Evolutionary conservation across 495 filamentous ascomycete genomes (phyloP), one percentile per base, ranked within the genome.

Genomic region (Penicillium pulvis): DNA sequence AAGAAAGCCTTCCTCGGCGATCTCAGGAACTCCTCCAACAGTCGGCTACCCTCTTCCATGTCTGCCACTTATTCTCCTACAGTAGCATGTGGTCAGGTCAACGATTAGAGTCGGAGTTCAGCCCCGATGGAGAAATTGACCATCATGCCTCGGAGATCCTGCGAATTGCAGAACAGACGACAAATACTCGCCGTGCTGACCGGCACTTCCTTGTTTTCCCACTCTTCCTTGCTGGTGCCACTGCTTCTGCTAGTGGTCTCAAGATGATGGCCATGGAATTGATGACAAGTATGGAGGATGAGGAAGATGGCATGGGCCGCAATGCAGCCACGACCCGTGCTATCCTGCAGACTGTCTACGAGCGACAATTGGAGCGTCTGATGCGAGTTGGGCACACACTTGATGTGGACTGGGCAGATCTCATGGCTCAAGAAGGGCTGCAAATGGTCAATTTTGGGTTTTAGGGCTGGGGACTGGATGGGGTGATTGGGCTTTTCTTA

Each of bases 191-290:
- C 9, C 67, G 67, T 4, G 67, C 67, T 19, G 77, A 81, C 45
- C 77, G 71, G 7, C 74, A 76, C 19, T 81, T 82, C 55, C 58
- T 82, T 33, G 71, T 82, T 0, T 85, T 87, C 63, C 83, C 84
- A 0, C 63, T 86, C 0, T 86, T 86, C 66, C 75, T 87, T 51
- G 77, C 83, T 0, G 84, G 83, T 9, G 73, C 78, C 42, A 78
- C 78, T 0, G 63, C 78, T 0, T 67, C 64, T 8, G 71, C 73
- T 19, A 66, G 67, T 16, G 70, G 69, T 0, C 71, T 79, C 10
- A 83, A 85, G 65, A 71, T 71, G 60, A 70, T 76, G 69, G 79
- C 78, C 6, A 71, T 85, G 58, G 71, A 77, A 16, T 58, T 87
- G 51, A 72, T 86, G 30, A 75, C 69, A 14, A 71, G 66, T 8